These are phyloP conservation scores for Clitoria ternatea DNA, from an alignment of 306 rosid species.

Conservation along the genomic window DNA sequence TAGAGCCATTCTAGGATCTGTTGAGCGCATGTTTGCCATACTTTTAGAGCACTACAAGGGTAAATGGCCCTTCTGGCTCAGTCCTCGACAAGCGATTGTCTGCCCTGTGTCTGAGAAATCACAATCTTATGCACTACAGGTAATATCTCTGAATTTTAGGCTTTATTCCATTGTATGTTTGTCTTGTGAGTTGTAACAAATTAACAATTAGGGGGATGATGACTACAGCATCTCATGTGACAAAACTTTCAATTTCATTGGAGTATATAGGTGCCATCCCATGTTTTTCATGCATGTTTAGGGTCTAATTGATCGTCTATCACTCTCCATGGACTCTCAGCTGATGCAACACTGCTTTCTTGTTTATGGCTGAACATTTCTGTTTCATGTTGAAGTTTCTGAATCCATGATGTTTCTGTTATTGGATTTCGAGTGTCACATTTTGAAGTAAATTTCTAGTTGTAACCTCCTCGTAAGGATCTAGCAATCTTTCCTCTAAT, in stretches of 20 bases:
- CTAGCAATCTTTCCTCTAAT: background rate
- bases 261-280: background rate
- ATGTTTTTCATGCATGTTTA: background rate
- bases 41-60: slow-evolving; percentile 94
- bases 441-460: background rate
- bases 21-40: slow-evolving; percentile 92
- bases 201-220: slow-evolving; percentile 47
- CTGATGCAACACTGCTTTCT: background rate
- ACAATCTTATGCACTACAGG: slow-evolving; percentile 69
- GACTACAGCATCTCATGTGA: slow-evolving; percentile 5
- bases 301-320: background rate
- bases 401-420: background rate
- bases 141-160: slow-evolving; percentile 18
- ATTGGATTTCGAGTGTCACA: background rate
- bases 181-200: too few species aligned
- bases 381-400: background rate
- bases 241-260: background rate
- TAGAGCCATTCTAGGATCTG: slow-evolving; percentile 90
- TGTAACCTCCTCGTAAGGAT: slow-evolving; percentile 4
- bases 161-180: background rate
- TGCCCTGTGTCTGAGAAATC: slow-evolving; percentile 93
- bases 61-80: slow-evolving; percentile 98
- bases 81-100: slow-evolving; percentile 94
- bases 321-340: background rate
- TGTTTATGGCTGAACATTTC: background rate